These are phyloP conservation scores for Lactarius hatsudake DNA, from an alignment of 768 basidiomycete species.

Conservation along the genomic window DNA sequence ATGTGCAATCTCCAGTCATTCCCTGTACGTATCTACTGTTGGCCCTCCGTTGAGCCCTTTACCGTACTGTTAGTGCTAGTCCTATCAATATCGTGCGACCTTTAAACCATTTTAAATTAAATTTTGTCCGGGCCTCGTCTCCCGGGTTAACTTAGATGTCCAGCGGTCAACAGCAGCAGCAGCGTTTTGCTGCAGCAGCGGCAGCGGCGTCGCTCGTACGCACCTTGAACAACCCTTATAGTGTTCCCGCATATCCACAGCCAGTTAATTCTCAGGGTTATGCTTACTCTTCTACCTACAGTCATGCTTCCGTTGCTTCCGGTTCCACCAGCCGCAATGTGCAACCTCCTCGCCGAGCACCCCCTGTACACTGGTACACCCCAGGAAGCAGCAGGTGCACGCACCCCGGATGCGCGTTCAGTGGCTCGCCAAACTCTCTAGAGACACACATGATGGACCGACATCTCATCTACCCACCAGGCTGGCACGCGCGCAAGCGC, in stretches of 20 bases:
- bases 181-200: background rate
- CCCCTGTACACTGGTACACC: constrained; percentile 51
- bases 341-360: constrained; percentile 1
- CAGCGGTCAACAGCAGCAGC: background rate
- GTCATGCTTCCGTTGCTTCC: background rate
- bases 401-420: constrained; percentile 62
- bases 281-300: constrained; percentile 36
- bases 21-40: constrained; percentile 28
- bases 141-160: background rate
- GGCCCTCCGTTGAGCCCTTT: constrained; percentile 18
- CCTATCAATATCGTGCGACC: constrained; percentile 26
- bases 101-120: constrained; percentile 23
- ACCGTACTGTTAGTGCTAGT: constrained; percentile 29
- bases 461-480: constrained; percentile 79
- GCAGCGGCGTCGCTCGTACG: constrained; percentile 27
- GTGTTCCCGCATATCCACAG: constrained; percentile 29
- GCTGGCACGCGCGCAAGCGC: constrained; percentile 57
- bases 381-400: constrained; percentile 59
- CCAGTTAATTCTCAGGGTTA: constrained; percentile 35
- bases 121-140: background rate
- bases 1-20: constrained; percentile 25
- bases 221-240: constrained; percentile 33
- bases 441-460: constrained; percentile 87
- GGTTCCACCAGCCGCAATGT: background rate
- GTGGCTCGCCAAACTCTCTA: constrained; percentile 65